phyloP scores from a whole-genome alignment of 1,139 yeast genomes.

The Diutina mesorugosa region DNA sequence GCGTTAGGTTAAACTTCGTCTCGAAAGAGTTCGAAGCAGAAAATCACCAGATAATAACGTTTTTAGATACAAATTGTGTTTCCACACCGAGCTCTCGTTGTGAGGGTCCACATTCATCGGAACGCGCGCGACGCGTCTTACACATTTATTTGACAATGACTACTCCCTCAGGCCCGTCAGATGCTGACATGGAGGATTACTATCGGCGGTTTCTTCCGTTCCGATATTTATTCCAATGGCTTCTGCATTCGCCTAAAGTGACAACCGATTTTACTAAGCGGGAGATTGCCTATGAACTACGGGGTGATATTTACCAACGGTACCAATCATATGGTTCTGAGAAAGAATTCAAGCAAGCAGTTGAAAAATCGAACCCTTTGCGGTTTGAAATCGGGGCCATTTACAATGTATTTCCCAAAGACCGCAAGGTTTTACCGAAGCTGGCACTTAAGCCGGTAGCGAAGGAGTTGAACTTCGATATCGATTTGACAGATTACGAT shows the following conservation, averaged over 20 bases:
- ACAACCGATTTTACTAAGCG: conserved; percentile 67
- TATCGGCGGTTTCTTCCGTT: conserved; percentile 66
- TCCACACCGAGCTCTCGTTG: not conserved
- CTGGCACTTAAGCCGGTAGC: conserved; percentile 66
- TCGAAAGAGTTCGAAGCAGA: too few species aligned
- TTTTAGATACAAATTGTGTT: too few species aligned
- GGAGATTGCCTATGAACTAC: conserved; percentile 85
- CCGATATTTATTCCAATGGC: conserved; percentile 70
- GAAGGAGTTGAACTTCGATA: conserved; percentile 90
- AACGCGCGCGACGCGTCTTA: not conserved
- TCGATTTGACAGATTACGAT: conserved; percentile 95
- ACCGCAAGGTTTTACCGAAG: conserved; percentile 69
- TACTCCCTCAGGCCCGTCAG: conserved; percentile 7
- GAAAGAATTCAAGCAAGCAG: conserved; percentile 68
- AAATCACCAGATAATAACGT: too few species aligned
- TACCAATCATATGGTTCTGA: conserved; percentile 61
- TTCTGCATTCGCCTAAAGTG: conserved; percentile 71
- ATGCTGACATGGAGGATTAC: conserved; percentile 59
- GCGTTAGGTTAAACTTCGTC: too few species aligned
- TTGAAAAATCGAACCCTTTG: conserved; percentile 63
- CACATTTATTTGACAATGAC: not conserved
- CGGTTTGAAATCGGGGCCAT: conserved; percentile 96
- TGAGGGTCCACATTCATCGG: not conserved
- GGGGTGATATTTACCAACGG: conserved; percentile 79
- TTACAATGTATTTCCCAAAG: conserved; percentile 75